Base-by-base conservation (phyloP, 2,329 filamentous ascomycete genomes). In the Colletotrichum tropicale region DNA sequence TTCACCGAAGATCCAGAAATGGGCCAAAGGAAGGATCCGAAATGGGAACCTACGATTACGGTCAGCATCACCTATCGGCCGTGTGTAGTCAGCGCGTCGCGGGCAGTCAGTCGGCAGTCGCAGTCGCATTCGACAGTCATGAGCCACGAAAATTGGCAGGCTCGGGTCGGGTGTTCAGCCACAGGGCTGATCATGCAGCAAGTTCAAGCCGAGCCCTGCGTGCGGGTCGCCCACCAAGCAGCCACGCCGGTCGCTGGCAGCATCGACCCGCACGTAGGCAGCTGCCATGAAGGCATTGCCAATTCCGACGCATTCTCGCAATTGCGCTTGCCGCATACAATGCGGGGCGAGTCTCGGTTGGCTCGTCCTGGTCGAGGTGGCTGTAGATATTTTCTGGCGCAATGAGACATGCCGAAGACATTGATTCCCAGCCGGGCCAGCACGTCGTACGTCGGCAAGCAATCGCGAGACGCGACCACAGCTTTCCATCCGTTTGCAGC, bases 1-100 rank as follows among this genome's bases (percentile, higher is more conserved):
- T 82, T 81, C 84, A 84, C 81, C 83, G 81, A 79, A 78, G 80
- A 85, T 85, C 84, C 82, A 56, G 72, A 66, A 74, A 74, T 56
- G 66, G 74, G 74, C 66, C 60, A 55, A 76, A 70, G 48, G 69
- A 72, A 69, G 74, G 70, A 76, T 75, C 76, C 62, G 74, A 74
- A 76, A 62, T 55, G 58, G 75, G 70, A 61, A 75, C 71, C 75
- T 75, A 34, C 24, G 9, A 26, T 4, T 7, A 13, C 5, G 9
- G 58, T 77, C 68, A 77, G 76, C 62, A 55, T 55, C 36, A 16
- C 12, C 15, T 21, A 21, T 10, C 61, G 16, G 61, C 43, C 15
- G n/a, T 34, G 24, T 21, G 30, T 48, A 48, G 43, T 48, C 43
- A 48, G 43, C 43, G 43, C 43, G 43, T 48, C 43, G 43, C 43